A percentile compares a stretch with the other conserved stretches of the same genome.
Conservation (phyloP, 169 alveolate species). For the Cryptosporidium ryanae region DNA sequence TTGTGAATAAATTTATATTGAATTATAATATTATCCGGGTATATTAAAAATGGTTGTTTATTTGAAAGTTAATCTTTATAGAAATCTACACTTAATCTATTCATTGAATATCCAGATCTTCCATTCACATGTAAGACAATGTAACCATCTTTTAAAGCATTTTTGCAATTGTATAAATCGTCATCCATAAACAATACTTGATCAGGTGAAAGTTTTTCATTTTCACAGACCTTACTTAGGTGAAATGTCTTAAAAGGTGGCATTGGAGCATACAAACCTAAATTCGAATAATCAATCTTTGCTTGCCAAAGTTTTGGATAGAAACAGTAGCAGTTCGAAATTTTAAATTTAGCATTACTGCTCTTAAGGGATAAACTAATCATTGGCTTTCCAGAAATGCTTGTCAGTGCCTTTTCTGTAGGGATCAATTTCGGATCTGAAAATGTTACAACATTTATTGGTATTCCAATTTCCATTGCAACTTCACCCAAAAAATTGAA, state of each 20-base stretch:
- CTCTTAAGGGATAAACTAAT: constrained; percentile 19
- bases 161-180: constrained; percentile 32
- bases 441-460: constrained; percentile 62
- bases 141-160: constrained; percentile 53
- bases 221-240: constrained; percentile 7
- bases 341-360: constrained; percentile 19
- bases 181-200: constrained; percentile 67
- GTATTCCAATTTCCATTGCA: constrained; percentile 10
- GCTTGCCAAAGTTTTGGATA: constrained; percentile 69
- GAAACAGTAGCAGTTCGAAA: constrained; percentile 18
- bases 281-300: neutral
- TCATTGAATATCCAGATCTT: constrained; percentile 35
- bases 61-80: constrained; percentile 8
- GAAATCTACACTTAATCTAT: constrained; percentile 3
- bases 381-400: constrained; percentile 62
- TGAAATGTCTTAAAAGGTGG: constrained; percentile 49
- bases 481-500: constrained; percentile 33
- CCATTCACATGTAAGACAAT: constrained; percentile 49
- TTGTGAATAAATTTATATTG: too few relatives aligned
- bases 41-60: too few relatives aligned
- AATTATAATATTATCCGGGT: too few relatives aligned
- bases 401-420: constrained; percentile 1
- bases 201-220: neutral
- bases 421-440: constrained; percentile 61
- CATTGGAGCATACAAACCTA: constrained; percentile 52